Percentiles rank a stretch among this genome's conserved stretches.
These are phyloP conservation scores for Agrocybe chaxingu DNA, from an alignment of 768 basidiomycete species.

Conservation along the genomic window DNA sequence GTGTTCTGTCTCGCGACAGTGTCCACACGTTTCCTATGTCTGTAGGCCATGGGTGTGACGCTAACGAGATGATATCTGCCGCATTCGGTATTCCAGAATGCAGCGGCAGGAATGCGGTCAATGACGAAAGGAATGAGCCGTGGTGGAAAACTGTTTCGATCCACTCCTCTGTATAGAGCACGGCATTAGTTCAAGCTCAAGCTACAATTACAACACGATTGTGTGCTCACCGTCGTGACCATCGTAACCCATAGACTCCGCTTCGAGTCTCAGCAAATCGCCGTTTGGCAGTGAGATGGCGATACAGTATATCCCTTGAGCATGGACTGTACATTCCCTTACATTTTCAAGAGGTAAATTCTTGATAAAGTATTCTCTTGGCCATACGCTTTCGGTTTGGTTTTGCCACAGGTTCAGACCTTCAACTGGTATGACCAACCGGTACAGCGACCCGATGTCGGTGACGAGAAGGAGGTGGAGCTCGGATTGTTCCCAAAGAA, in stretches of 20 bases:
- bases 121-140: slow-evolving; percentile 61
- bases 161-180: slow-evolving; percentile 57
- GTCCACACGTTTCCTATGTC: slow-evolving; percentile 78
- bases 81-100: slow-evolving; percentile 43
- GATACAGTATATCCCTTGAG: slow-evolving; percentile 66
- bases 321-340: slow-evolving; percentile 48
- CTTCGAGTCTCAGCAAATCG: slow-evolving; percentile 66
- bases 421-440: slow-evolving; percentile 62
- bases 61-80: slow-evolving; percentile 66
- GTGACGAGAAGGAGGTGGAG: slow-evolving; percentile 75
- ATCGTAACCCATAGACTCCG: slow-evolving; percentile 53
- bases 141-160: slow-evolving; percentile 62
- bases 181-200: slow-evolving; percentile 14
- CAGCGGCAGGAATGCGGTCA: slow-evolving; percentile 64
- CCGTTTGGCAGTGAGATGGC: slow-evolving; percentile 60
- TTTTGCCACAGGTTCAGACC: slow-evolving; percentile 57
- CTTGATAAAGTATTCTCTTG: slow-evolving; percentile 66
- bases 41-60: slow-evolving; percentile 72
- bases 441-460: slow-evolving; percentile 66
- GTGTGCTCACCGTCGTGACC: slow-evolving; percentile 52
- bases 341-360: slow-evolving; percentile 37
- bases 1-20: slow-evolving; percentile 80
- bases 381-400: slow-evolving; percentile 52
- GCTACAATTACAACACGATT: slow-evolving; percentile 8
- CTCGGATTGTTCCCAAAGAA: slow-evolving; percentile 49